Evolutionary conservation across 2,329 filamentous ascomycete genomes (phyloP).

Genomic region (Talaromyces albobiverticillius): DNA sequence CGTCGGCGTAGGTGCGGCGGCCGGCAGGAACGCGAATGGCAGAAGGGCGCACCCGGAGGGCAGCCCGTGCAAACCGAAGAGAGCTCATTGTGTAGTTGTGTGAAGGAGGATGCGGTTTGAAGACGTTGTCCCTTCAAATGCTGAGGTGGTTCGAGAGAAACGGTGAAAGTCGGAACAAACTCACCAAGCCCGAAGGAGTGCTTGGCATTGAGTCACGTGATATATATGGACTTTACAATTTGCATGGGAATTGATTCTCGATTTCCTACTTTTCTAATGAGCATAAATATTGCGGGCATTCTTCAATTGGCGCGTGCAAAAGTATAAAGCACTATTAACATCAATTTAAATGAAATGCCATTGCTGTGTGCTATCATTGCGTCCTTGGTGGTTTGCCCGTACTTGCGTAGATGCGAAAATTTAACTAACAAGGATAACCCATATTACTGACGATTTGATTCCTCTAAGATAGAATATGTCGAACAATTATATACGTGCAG

Average conservation of each 20-base stretch:
- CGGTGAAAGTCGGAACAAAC: constrained; percentile 19
- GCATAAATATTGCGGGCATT: neutral
- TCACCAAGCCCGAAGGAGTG: constrained; percentile 12
- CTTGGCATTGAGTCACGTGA: constrained; percentile 17
- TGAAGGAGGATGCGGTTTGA: constrained; percentile 25
- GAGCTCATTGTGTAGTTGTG: constrained; percentile 71
- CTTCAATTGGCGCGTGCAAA: neutral
- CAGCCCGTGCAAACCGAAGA: constrained; percentile 85
- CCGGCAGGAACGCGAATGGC: constrained; percentile 72
- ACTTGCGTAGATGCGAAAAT: too few relatives aligned
- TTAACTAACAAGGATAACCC: too few relatives aligned
- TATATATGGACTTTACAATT: neutral
- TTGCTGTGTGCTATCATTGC: too few relatives aligned
- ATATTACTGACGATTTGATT: too few relatives aligned
- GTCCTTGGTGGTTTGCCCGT: too few relatives aligned
- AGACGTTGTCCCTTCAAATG: constrained; percentile 14
- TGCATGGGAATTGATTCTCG: too few relatives aligned
- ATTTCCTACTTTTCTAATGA: too few relatives aligned
- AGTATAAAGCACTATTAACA: too few relatives aligned
- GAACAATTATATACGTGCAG: too few relatives aligned
- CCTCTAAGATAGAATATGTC: too few relatives aligned
- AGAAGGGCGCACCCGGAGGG: constrained; percentile 77
- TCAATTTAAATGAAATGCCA: too few relatives aligned
- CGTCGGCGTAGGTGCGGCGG: constrained; percentile 88
- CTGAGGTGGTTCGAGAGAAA: constrained; percentile 17